Base-by-base conservation (phyloP, 2,329 filamentous ascomycete species). In the Neofusicoccum laricinum region DNA sequence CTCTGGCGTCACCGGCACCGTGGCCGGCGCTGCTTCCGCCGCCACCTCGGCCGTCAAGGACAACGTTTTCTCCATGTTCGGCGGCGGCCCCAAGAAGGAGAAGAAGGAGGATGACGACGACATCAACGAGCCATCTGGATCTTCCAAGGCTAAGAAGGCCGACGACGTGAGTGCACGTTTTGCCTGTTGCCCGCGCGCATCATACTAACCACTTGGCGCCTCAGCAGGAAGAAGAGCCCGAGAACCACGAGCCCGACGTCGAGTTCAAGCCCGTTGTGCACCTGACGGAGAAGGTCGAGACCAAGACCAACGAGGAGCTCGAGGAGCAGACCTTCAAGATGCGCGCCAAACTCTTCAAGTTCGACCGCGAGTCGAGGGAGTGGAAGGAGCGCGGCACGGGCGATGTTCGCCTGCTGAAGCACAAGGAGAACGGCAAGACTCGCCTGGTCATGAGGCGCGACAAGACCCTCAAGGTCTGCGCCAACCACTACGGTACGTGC, bases 401-500 rank as follows among this genome's bases (percentile, higher is more conserved):
- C 73, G 94, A 98, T 74, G 93, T 98, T 69, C 88, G 94, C 76
- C 86, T 99, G 80, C 85, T 99, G 77, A 98, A 97, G 89, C 95
- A 99, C 86, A 95, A 93, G 87, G 93, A 97, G 85, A 97, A 97
- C 79, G 88, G 90, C 81, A 98, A 98, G 90, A 97, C 93, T 66
- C 89, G 95, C 73, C 85, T 99, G 73, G 95, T 99, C 72, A 99
- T 99, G 95, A 91, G 95, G 79, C 88, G 95, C 78, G 95, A 99
- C 85, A 98, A 98, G 92, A 99, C 95, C 67, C 88, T 98, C 83
- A 99, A 99, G 87, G 95, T 99, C 81, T 99, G 95, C 89, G 95
- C 95, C 77, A 99, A 99, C 86, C 95, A 99, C 86, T 99, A 99
- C 82, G 90, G 93, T 97, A 89, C 75, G 90, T 83, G 34, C 25